phyloP scores from a whole-genome alignment of 1,284 basidiomycete species.

The Sporisorium exsertum region DNA sequence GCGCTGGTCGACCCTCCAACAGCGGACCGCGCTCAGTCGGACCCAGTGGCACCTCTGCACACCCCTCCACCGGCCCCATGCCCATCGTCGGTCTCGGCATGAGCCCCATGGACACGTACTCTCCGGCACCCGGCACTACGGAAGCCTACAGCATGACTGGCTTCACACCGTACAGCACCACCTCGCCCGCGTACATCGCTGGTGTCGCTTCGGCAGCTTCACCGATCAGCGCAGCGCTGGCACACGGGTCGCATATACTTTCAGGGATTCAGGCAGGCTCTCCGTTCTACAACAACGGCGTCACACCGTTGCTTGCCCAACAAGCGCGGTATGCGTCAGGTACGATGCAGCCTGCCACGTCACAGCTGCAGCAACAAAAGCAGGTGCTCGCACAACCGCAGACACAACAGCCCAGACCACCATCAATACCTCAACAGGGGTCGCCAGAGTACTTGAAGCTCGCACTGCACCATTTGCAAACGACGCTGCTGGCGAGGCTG shows the following conservation, averaged over 20 bases:
- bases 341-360: background rate
- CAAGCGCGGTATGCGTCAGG: background rate
- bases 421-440: constrained; percentile 17
- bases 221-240: constrained; percentile 34
- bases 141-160: constrained; percentile 14
- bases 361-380: background rate
- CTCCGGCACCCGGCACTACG: constrained; percentile 8
- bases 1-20: constrained; percentile 1
- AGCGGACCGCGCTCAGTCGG: constrained; percentile 31
- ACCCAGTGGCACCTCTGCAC: constrained; percentile 15
- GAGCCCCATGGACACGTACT: constrained; percentile 32
- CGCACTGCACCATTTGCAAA: constrained; percentile 21
- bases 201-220: constrained; percentile 17
- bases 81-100: constrained; percentile 19
- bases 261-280: constrained; percentile 29
- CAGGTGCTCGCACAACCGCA: background rate
- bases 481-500: constrained; percentile 21
- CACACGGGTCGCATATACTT: constrained; percentile 24
- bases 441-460: constrained; percentile 22
- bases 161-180: constrained; percentile 34
- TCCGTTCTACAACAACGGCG: constrained; percentile 6
- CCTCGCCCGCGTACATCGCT: constrained; percentile 33
- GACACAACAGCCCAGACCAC: background rate
- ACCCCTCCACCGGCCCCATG: background rate
- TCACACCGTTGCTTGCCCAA: constrained; percentile 10